These are phyloP conservation scores for Pleurozium schreberi DNA, from an alignment of 225 moss, liverwort and hornwort genomes.

Conservation along the genomic window DNA sequence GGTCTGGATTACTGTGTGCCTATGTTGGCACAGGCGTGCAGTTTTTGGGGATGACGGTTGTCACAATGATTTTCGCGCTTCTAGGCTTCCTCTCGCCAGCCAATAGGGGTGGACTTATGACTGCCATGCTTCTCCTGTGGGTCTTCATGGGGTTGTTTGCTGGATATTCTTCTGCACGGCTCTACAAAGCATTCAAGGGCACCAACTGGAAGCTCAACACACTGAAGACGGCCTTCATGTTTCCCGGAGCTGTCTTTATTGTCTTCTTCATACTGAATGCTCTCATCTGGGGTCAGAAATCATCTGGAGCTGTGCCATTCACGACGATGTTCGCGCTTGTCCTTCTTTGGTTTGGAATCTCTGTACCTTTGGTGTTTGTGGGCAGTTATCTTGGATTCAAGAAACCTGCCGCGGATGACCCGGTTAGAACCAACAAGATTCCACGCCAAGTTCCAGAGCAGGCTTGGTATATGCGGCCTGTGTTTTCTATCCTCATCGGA, in stretches of 20 bases:
- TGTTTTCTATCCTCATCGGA: slow-evolving; percentile 70
- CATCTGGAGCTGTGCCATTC: slow-evolving; percentile 83
- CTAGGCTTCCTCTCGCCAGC: slow-evolving; percentile 86
- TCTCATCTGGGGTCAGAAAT: slow-evolving; percentile 85
- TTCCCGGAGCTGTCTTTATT: slow-evolving; percentile 55
- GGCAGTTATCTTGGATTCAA: slow-evolving; percentile 86
- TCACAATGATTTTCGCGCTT: slow-evolving; percentile 81
- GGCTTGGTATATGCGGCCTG: slow-evolving; percentile 81
- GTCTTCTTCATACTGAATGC: slow-evolving; percentile 67
- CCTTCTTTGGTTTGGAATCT: slow-evolving; percentile 85
- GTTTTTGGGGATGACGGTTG: slow-evolving; percentile 82
- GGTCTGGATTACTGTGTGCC: slow-evolving; percentile 64
- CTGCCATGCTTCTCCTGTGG: slow-evolving; percentile 85
- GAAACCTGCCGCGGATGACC: slow-evolving; percentile 63
- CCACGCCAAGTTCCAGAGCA: slow-evolving; percentile 82
- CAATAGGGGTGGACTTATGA: slow-evolving; percentile 84
- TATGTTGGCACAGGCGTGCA: slow-evolving; percentile 88
- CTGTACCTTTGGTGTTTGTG: slow-evolving; percentile 66
- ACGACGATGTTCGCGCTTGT: slow-evolving; percentile 75
- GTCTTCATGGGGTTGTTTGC: slow-evolving; percentile 91
- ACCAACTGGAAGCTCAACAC: slow-evolving; percentile 81
- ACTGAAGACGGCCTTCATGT: slow-evolving; percentile 71
- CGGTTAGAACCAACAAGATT: slow-evolving; percentile 80
- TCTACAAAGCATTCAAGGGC: slow-evolving; percentile 79
- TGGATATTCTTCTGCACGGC: slow-evolving; percentile 69